A percentile compares a stretch with the other conserved stretches of the same genome.
Conservation (phyloP, 306 rosid genomes). For the Vachellia collinsii region DNA sequence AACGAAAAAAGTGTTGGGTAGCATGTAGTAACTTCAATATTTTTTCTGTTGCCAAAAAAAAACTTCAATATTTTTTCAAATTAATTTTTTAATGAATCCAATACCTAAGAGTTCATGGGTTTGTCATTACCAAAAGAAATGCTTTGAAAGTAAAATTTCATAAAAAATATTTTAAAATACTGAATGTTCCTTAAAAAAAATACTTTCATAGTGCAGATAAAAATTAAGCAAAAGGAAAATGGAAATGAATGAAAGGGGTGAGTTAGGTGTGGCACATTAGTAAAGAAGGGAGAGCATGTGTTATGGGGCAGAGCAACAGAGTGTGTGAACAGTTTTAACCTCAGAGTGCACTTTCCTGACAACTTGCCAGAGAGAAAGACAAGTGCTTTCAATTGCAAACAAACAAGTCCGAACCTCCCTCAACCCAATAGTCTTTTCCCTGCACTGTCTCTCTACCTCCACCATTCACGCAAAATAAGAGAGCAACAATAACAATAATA, state of each 20-base stretch:
- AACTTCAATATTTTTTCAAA: no score
- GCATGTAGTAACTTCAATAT: no score
- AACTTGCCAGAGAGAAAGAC: constrained; percentile 40
- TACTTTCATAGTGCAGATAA: no score
- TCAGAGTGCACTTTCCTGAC: constrained; percentile 73
- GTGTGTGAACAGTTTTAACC: constrained; percentile 57
- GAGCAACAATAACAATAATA: no score
- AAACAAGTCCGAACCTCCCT: constrained; percentile 59
- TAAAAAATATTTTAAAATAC: no score
- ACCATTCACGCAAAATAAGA: neutral
- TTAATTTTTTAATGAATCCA: no score
- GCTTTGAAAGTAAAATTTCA: no score
- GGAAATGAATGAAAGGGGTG: constrained; percentile 46
- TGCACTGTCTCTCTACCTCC: constrained; percentile 39
- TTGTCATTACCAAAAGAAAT: neutral
- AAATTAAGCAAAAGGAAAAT: constrained; percentile 26
- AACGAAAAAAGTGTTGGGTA: no score
- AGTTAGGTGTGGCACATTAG: constrained; percentile 56
- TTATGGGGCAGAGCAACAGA: constrained; percentile 64
- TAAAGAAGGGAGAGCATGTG: constrained; percentile 62
- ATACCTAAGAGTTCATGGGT: no score
- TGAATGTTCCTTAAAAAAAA: no score
- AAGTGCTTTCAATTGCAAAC: constrained; percentile 69
- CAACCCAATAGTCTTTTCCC: constrained; percentile 54
- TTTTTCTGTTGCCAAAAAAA: no score